Percentiles rank a stretch among this genome's conserved stretches.
Conservation (phyloP, 495 filamentous ascomycete genomes). For the Penicillium soppii region DNA sequence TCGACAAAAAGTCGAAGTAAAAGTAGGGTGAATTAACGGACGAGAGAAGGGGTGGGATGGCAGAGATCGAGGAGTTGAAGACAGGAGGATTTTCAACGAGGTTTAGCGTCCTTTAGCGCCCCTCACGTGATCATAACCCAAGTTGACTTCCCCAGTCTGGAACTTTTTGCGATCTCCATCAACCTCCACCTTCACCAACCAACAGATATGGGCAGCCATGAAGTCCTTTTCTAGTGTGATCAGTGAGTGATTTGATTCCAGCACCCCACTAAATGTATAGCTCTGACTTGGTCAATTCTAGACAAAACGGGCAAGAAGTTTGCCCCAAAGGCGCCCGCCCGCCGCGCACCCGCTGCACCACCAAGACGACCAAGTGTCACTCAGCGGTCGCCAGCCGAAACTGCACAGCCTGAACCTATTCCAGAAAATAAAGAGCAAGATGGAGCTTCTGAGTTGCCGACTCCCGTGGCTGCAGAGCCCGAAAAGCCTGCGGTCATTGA, state of each 20-base stretch:
- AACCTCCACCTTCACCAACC: constrained; percentile 6
- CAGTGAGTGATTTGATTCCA: constrained; percentile 38
- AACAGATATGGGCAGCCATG: constrained; percentile 38
- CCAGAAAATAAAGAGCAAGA: constrained; percentile 20
- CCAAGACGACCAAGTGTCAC: constrained; percentile 41
- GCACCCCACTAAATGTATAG: not conserved
- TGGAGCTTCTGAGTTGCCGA: constrained; percentile 17
- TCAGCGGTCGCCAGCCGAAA: constrained; percentile 34
- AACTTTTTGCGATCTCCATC: constrained; percentile 18
- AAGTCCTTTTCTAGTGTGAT: constrained; percentile 56
- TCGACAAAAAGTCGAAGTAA: constrained; percentile 3
- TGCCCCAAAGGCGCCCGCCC: constrained; percentile 50
- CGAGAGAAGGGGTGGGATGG: constrained; percentile 25
- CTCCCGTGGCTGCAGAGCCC: constrained; percentile 22
- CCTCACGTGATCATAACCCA: constrained; percentile 30
- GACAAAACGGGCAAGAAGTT: constrained; percentile 59
- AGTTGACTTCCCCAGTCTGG: constrained; percentile 13
- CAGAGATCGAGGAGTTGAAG: constrained; percentile 27
- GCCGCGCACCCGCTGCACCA: constrained; percentile 39
- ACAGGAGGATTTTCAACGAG: constrained; percentile 42
- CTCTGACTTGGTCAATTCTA: constrained; percentile 17
- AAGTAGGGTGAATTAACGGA: not conserved
- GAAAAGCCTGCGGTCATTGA: constrained; percentile 9
- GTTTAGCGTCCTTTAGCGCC: constrained; percentile 32
- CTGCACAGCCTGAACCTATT: not conserved